Conservation (phyloP, 2,329 filamentous ascomycete genomes). For the Xylaria digitata region DNA sequence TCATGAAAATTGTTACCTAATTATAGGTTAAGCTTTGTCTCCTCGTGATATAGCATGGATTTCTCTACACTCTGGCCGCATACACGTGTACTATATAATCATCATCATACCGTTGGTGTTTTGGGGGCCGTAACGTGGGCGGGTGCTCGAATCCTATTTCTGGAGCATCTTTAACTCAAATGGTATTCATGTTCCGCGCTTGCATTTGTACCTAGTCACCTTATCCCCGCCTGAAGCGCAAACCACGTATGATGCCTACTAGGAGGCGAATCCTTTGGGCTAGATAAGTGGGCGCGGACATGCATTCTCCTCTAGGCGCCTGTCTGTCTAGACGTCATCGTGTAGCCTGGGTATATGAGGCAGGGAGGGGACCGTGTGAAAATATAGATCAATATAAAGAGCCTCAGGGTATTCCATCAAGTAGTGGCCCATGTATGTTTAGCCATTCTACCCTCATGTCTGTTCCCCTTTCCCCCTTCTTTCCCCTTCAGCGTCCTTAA, state of each 20-base stretch:
- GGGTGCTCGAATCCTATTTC: slow-evolving; percentile 15
- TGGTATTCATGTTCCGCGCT: neutral
- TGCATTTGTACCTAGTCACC: slow-evolving; percentile 1
- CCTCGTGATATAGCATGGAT: neutral
- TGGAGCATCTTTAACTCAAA: slow-evolving; percentile 18
- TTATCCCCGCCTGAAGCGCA: neutral
- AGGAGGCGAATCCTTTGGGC: slow-evolving; percentile 27
- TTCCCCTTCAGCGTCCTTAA: neutral
- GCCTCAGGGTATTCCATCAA: neutral
- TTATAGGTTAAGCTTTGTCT: neutral
- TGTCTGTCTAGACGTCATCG: neutral
- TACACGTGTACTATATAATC: neutral
- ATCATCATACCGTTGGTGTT: slow-evolving; percentile 8
- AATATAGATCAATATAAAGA: slow-evolving; percentile 15
- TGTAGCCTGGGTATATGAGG: slow-evolving; percentile 1
- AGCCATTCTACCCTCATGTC: neutral
- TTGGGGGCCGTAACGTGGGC: slow-evolving; percentile 1
- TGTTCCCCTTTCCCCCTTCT: neutral
- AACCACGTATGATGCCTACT: slow-evolving; percentile 3
- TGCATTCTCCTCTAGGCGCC: neutral
- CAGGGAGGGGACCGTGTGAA: neutral
- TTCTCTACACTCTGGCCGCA: slow-evolving; percentile 24
- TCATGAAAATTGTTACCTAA: neutral
- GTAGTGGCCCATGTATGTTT: neutral
- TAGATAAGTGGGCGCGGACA: neutral